phyloP scores from a whole-genome alignment of 176 grass and related monocot genomes.

The Aegilops bicornis region DNA sequence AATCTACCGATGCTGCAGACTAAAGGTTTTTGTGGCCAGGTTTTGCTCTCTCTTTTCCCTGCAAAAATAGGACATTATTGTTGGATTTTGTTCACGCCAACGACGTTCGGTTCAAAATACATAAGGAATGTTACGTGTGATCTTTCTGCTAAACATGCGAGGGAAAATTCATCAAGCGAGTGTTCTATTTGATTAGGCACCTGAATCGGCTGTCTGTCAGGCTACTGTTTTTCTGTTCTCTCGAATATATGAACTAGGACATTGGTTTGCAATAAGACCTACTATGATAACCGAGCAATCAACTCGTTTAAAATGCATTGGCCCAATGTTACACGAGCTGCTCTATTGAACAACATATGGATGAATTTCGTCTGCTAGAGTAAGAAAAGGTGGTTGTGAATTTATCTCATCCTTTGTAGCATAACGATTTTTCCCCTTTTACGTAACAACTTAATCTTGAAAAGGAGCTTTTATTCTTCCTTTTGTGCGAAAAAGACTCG shows the following conservation, averaged over 20 bases:
- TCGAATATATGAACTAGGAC: not conserved
- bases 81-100: constrained; percentile 4
- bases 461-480: too few species aligned
- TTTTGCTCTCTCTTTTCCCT: not conserved
- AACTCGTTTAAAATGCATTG: too few species aligned
- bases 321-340: too few species aligned
- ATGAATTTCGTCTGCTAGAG: too few species aligned
- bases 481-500: too few species aligned
- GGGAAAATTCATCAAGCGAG: not conserved
- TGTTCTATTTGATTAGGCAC: constrained; percentile 1
- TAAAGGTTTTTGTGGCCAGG: not conserved
- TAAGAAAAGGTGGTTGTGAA: too few species aligned
- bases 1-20: not conserved
- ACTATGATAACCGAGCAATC: too few species aligned
- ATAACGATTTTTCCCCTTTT: too few species aligned
- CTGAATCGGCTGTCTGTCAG: not conserved
- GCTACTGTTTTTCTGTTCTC: not conserved
- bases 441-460: too few species aligned
- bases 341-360: too few species aligned
- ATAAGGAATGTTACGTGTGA: not conserved
- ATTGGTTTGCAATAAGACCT: too few species aligned
- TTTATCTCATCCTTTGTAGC: too few species aligned
- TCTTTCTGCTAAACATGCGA: not conserved
- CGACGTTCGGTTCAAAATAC: not conserved
- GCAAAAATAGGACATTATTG: not conserved